Percentiles rank a stretch among this genome's conserved stretches.
These are phyloP conservation scores for Passalora sequoiae DNA, from an alignment of 2,329 filamentous ascomycete genomes.

Conservation along the genomic window DNA sequence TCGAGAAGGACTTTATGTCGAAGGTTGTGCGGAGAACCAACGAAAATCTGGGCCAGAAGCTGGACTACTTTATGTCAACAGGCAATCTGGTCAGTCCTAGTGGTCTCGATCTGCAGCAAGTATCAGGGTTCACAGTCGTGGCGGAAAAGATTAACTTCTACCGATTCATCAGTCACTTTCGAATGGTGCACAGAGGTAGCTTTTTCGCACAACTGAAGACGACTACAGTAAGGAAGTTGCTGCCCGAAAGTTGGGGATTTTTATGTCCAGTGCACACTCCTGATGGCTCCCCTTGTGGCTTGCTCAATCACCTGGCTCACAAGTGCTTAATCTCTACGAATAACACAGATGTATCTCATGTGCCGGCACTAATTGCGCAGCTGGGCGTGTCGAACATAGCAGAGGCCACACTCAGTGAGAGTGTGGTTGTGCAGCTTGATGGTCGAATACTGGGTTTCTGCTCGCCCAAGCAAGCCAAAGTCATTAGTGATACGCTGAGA, in stretches of 20 bases:
- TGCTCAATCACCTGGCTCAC: slow-evolving; percentile 91
- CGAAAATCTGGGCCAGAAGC: slow-evolving; percentile 76
- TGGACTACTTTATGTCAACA: slow-evolving; percentile 95
- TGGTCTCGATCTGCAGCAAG: slow-evolving; percentile 89
- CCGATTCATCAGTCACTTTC: slow-evolving; percentile 97
- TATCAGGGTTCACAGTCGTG: slow-evolving; percentile 90
- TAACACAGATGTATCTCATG: slow-evolving; percentile 64
- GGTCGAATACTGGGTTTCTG: slow-evolving; percentile 88
- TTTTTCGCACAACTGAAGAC: slow-evolving; percentile 98
- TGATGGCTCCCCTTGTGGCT: slow-evolving; percentile 88
- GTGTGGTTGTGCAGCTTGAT: slow-evolving; percentile 83
- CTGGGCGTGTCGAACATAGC: slow-evolving; percentile 73
- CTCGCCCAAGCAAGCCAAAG: slow-evolving; percentile 71
- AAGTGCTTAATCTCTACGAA: slow-evolving; percentile 86
- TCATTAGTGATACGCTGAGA: slow-evolving; percentile 78
- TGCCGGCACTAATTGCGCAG: slow-evolving; percentile 69
- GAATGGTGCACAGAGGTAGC: slow-evolving; percentile 97
- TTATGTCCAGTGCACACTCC: slow-evolving; percentile 96
- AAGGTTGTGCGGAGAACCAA: slow-evolving; percentile 77
- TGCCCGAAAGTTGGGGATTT: slow-evolving; percentile 97
- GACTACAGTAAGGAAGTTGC: slow-evolving; percentile 87
- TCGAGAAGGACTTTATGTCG: slow-evolving; percentile 70
- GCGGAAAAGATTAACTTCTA: slow-evolving; percentile 99
- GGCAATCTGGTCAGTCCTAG: slow-evolving; percentile 89
- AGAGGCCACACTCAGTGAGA: slow-evolving; percentile 74